Evolutionary conservation across 352 stramenopile genomes (phyloP).

Genomic region (Phytophthora megakarya): DNA sequence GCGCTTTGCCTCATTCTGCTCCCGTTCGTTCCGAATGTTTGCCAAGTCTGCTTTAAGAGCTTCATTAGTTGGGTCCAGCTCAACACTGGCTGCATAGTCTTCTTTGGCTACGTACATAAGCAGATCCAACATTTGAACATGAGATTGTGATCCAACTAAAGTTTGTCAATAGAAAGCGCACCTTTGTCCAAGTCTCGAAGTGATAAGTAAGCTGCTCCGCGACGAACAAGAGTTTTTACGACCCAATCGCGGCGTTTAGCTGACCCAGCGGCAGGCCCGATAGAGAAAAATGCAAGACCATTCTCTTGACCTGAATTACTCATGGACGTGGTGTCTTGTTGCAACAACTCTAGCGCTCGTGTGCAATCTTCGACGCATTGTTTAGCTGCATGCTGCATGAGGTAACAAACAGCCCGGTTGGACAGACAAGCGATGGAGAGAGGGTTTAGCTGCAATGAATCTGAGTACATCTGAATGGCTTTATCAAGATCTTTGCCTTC

Average conservation of each 20-base stretch:
- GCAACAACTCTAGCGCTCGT: constrained; percentile 55
- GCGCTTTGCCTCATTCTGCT: constrained; percentile 5
- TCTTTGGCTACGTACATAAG: constrained; percentile 41
- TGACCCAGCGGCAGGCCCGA: constrained; percentile 56
- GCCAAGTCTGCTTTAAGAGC: constrained; percentile 52
- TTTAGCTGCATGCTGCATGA: constrained; percentile 52
- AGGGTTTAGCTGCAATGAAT: constrained; percentile 61
- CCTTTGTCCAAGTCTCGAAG: constrained; percentile 48
- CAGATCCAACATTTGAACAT: not conserved
- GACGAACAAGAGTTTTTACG: constrained; percentile 75
- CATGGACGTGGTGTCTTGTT: constrained; percentile 32
- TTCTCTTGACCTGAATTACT: constrained; percentile 3
- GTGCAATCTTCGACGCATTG: constrained; percentile 71
- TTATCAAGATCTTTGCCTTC: constrained; percentile 42
- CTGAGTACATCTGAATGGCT: constrained; percentile 58
- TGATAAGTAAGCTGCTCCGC: constrained; percentile 53
- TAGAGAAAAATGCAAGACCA: constrained; percentile 61
- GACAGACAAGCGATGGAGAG: constrained; percentile 75
- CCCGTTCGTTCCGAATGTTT: constrained; percentile 39
- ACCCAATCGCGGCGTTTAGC: constrained; percentile 71
- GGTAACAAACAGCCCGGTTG: constrained; percentile 73
- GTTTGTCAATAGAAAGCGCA: constrained; percentile 11
- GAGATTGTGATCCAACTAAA: not conserved
- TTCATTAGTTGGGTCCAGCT: constrained; percentile 64
- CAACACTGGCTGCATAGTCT: constrained; percentile 61